A percentile compares a stretch with the other conserved stretches of the same genome.
Conservation (phyloP, 75 land plant species). For the Picea sitchensis region DNA sequence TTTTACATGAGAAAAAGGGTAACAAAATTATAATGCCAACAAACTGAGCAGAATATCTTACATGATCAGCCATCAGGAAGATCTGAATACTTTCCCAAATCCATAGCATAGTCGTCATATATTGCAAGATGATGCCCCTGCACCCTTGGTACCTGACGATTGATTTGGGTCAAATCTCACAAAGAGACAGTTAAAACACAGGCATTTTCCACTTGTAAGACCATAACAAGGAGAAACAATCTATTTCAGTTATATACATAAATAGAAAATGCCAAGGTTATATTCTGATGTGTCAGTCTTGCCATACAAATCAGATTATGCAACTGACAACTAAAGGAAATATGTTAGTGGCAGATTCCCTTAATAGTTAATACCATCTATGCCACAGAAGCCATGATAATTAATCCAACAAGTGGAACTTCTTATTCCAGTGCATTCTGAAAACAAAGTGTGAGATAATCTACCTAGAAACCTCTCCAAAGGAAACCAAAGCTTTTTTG, state of each 20-base stretch:
- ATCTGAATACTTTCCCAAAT: constrained; percentile 15
- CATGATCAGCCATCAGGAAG: constrained; percentile 9
- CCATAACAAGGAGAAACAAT: not conserved
- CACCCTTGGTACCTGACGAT: constrained; percentile 9
- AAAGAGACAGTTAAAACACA: not conserved
- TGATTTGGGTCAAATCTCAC: not conserved
- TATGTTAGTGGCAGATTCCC: too few relatives aligned
- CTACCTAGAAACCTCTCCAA: not conserved
- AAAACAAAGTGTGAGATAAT: not conserved
- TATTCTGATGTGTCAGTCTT: not conserved
- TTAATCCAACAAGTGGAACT: not conserved
- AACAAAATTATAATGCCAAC: not conserved
- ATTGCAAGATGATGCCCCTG: constrained; percentile 6
- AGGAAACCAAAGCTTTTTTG: not conserved
- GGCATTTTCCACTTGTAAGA: not conserved
- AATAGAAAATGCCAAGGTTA: not conserved
- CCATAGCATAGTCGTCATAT: constrained; percentile 8
- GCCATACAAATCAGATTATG: not conserved
- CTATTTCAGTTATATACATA: not conserved
- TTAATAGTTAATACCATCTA: not conserved
- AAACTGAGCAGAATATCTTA: not conserved
- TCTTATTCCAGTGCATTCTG: not conserved
- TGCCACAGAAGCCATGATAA: not conserved
- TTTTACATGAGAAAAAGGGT: not conserved
- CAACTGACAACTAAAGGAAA: not conserved